Base-by-base conservation (phyloP, 176 grass and related monocot species). In the Triticum turgidum region DNA sequence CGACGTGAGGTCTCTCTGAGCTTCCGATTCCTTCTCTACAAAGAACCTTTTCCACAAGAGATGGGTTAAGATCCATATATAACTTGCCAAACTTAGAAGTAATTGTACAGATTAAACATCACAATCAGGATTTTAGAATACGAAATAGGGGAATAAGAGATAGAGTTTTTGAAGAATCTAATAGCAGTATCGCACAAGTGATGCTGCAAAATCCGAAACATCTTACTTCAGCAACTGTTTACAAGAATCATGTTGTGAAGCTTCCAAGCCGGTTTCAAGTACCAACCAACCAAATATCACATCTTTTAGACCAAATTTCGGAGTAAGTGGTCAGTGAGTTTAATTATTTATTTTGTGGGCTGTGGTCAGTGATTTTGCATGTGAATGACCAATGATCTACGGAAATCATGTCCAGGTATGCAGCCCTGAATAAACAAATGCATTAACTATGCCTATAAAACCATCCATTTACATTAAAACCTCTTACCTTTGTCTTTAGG, bases 21-120 rank as follows among this genome's bases (percentile, higher is more conserved):
- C 22, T 29, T 65, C 14, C 24, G 14, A 22, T 1, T 64, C 37
- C 39, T 64, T 38, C 52, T 66, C 52, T 37, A 42, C 44, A 38
- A 14, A 84, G 35, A 84, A 78, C 0, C 81, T 79, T 49, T 72
- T 72, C 51, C 80, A 78, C 9, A 62, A 25, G 35, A 49, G 69
- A 77, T 30, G 18, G 20, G 20, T 83, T 69, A 59, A 35, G 58
- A 45, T 82, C 58, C 34, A 61, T 38, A 70, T 12, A 15, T 80
- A 59, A 20, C 68, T 49, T 79, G 6, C 9, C 20, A 51, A 15
- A 72, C 24, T 69, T 49, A 69, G 20, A n/a, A 70, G 25, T 9
- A 88, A 29, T 6, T 27, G 65, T 5, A 64, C 15, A 61, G 12
- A 61, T 58, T 61, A 42, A 88, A 69, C 12, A 18, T 69, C 18